These are phyloP conservation scores for Nannochloropsis gaditana DNA, from an alignment of 108 stramenopile species.

Conservation along the genomic window DNA sequence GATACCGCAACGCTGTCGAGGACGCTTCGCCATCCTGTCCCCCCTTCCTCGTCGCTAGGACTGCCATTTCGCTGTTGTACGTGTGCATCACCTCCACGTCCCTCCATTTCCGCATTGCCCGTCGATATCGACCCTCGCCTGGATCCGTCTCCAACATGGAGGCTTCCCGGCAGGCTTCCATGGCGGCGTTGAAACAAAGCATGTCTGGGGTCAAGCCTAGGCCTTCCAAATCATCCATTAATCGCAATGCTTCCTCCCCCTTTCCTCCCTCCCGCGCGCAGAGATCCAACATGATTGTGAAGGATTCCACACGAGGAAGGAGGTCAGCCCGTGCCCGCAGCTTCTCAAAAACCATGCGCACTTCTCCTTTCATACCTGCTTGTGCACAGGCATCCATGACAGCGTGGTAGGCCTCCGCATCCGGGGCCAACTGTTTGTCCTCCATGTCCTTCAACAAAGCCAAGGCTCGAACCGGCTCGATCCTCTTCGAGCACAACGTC, in stretches of 20 bases:
- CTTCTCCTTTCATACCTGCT: constrained; percentile 1
- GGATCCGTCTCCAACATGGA: background rate
- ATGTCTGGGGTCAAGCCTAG: constrained; percentile 3
- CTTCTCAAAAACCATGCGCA: background rate
- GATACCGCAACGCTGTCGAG: background rate
- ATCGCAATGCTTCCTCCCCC: background rate
- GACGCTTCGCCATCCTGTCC: background rate
- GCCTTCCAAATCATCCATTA: background rate
- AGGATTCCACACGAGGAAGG: background rate
- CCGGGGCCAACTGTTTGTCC: background rate
- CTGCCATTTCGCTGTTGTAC: background rate
- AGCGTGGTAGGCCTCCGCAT: background rate
- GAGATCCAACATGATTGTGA: background rate
- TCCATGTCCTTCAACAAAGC: constrained; percentile 2
- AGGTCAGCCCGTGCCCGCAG: background rate
- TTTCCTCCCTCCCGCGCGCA: background rate
- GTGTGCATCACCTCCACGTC: background rate
- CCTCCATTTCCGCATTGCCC: background rate
- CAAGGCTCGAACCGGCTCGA: constrained; percentile 2
- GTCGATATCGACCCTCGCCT: background rate
- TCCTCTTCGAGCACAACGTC: background rate
- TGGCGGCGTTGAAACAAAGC: background rate
- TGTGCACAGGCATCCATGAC: background rate
- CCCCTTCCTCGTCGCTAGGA: background rate
- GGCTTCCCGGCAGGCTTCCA: constrained; percentile 16